Percentiles rank a stretch among this genome's conserved stretches.
phyloP scores from a whole-genome alignment of 148 eudicot species.

The Gaultheria prostrata region DNA sequence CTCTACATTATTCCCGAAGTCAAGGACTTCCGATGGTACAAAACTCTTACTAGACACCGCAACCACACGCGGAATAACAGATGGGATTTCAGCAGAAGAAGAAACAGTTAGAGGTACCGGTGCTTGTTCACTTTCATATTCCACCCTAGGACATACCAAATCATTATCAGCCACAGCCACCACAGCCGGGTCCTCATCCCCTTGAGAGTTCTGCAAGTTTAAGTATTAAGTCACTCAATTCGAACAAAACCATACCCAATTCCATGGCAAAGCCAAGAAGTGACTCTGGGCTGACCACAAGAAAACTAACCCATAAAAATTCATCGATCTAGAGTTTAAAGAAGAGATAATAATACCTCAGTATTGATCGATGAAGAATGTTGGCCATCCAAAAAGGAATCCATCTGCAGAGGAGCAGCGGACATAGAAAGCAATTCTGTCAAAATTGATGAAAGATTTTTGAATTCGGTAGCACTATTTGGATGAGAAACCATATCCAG shows the following conservation, averaged over 20 bases:
- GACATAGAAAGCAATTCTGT: constrained; percentile 38
- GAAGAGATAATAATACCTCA: constrained; percentile 40
- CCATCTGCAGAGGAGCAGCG: constrained; percentile 32
- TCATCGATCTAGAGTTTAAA: neutral
- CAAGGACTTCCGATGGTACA: constrained; percentile 47
- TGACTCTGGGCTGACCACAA: neutral
- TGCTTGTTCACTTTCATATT: constrained; percentile 27
- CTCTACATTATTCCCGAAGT: constrained; percentile 40
- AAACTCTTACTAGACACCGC: constrained; percentile 18
- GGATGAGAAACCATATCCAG: constrained; percentile 28
- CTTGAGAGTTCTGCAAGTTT: constrained; percentile 37
- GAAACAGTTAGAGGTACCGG: constrained; percentile 33
- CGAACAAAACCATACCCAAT: constrained; percentile 3
- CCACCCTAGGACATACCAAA: constrained; percentile 25
- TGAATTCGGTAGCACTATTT: constrained; percentile 45
- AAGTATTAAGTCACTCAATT: constrained; percentile 20
- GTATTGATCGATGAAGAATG: constrained; percentile 36
- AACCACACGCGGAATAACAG: constrained; percentile 15
- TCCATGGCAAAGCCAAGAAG: neutral
- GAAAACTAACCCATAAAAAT: constrained; percentile 7
- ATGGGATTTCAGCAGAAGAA: constrained; percentile 30
- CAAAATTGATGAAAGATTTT: constrained; percentile 59
- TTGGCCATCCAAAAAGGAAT: constrained; percentile 33
- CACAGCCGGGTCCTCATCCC: constrained; percentile 36
- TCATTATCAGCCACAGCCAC: constrained; percentile 30